Conservation (phyloP, 2,329 filamentous ascomycete species). For the Claviceps maximensis region DNA sequence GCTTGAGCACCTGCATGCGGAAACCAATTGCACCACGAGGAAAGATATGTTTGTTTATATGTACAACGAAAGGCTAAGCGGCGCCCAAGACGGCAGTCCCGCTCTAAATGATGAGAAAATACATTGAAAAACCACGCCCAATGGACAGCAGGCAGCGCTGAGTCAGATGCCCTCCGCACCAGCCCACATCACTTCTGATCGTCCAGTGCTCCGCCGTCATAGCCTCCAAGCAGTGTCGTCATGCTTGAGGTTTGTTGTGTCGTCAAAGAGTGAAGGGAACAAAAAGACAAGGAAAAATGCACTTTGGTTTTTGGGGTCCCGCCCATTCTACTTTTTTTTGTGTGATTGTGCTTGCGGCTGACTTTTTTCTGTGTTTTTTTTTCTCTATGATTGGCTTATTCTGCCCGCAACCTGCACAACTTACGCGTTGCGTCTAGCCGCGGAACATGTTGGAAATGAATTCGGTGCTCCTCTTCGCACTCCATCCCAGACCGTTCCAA, state of each 20-base stretch:
- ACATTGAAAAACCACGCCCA: neutral
- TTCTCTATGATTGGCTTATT: too few relatives aligned
- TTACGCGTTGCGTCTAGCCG: neutral
- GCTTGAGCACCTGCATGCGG: too few relatives aligned
- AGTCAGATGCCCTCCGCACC: neutral
- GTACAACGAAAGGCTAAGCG: neutral
- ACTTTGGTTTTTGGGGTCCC: neutral
- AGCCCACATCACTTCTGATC: neutral
- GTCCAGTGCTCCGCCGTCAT: neutral
- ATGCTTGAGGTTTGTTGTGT: neutral
- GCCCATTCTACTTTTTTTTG: neutral
- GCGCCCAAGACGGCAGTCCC: neutral
- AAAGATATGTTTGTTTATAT: neutral
- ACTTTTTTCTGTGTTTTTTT: neutral
- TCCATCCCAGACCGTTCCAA: constrained; percentile 4
- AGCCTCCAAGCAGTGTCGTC: constrained; percentile 2
- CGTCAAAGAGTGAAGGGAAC: neutral
- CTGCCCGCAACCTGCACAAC: neutral
- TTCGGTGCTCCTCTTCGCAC: neutral
- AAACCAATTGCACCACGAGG: too few relatives aligned
- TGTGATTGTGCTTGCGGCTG: neutral
- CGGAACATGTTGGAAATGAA: neutral
- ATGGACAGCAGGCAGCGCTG: neutral
- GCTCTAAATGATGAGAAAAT: constrained; percentile 1
- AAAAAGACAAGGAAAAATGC: neutral